Evolutionary conservation across 1,284 basidiomycete species (phyloP).

Genomic region (Coniferiporia sulphurascens): DNA sequence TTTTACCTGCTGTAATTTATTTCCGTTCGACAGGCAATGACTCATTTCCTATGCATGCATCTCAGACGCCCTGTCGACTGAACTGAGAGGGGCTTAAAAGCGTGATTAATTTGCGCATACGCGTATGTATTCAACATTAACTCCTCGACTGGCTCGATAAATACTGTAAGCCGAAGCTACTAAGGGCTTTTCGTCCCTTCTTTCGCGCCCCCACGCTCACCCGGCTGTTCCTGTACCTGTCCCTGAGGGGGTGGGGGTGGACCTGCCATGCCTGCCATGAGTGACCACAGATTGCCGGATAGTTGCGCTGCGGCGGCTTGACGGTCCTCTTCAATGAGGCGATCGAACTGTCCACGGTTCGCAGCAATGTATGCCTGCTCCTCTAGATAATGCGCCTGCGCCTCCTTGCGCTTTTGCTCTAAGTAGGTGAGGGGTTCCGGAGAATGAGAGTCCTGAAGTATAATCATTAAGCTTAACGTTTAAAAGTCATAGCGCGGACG

Average conservation of each 20-base stretch:
- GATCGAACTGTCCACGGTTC: slow-evolving; percentile 80
- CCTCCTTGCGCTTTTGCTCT: slow-evolving; percentile 85
- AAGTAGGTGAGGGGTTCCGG: slow-evolving; percentile 77
- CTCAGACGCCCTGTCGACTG: too few species aligned
- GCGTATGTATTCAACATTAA: neutral
- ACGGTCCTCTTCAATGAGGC: slow-evolving; percentile 76
- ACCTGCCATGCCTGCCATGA: slow-evolving; percentile 29
- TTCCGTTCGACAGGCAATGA: neutral
- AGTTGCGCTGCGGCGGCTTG: slow-evolving; percentile 67
- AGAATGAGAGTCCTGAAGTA: slow-evolving; percentile 27
- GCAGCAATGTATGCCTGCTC: slow-evolving; percentile 86
- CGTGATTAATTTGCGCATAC: too few species aligned
- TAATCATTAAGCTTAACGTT: slow-evolving; percentile 20
- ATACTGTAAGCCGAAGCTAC: too few species aligned
- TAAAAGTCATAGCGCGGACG: slow-evolving; percentile 5
- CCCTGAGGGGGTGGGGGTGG: slow-evolving; percentile 15
- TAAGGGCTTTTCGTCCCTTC: too few species aligned
- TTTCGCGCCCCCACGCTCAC: too few species aligned
- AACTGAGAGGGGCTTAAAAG: too few species aligned
- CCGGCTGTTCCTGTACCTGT: neutral
- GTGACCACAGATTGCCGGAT: slow-evolving; percentile 41
- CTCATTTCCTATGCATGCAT: neutral
- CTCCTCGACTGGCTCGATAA: too few species aligned
- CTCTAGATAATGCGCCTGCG: slow-evolving; percentile 78
- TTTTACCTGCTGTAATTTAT: slow-evolving; percentile 12